Conservation (phyloP, 352 stramenopile species). For the Pythium monospermum region DNA sequence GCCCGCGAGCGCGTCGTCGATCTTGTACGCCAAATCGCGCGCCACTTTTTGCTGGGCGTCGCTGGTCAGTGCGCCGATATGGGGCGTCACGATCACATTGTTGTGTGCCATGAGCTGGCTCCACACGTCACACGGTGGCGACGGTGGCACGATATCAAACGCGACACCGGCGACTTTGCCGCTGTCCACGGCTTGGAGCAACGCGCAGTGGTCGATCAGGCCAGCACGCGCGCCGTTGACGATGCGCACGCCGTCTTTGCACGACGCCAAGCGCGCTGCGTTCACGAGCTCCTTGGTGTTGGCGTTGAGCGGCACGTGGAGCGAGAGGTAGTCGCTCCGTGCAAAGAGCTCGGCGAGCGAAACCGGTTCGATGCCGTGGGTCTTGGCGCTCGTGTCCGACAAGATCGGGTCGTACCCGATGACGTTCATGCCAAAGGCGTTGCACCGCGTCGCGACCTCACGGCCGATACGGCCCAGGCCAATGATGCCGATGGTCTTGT, state of each 20-base stretch:
- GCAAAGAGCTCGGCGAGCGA: slow-evolving; percentile 83
- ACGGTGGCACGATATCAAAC: slow-evolving; percentile 68
- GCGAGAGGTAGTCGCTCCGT: slow-evolving; percentile 93
- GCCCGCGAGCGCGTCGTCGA: slow-evolving; percentile 89
- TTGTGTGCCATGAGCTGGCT: slow-evolving; percentile 80
- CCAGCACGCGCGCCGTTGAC: slow-evolving; percentile 93
- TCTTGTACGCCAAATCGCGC: slow-evolving; percentile 86
- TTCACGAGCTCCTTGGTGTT: slow-evolving; percentile 91
- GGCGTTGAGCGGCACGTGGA: slow-evolving; percentile 96
- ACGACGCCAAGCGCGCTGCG: slow-evolving; percentile 65
- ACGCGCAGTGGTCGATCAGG: slow-evolving; percentile 90
- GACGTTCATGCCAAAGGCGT: slow-evolving; percentile 92
- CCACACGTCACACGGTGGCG: slow-evolving; percentile 43
- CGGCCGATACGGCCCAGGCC: slow-evolving; percentile 93
- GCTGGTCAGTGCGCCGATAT: slow-evolving; percentile 93
- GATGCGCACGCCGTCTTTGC: slow-evolving; percentile 91
- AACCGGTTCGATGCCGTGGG: slow-evolving; percentile 81
- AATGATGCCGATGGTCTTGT: slow-evolving; percentile 94
- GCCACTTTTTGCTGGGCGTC: slow-evolving; percentile 94
- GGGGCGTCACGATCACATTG: slow-evolving; percentile 91
- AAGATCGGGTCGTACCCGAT: slow-evolving; percentile 92
- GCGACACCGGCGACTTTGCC: slow-evolving; percentile 72
- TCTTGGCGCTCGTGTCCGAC: slow-evolving; percentile 76
- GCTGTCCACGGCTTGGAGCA: slow-evolving; percentile 84
- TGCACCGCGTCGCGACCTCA: slow-evolving; percentile 90